Conservation (phyloP, 1,284 basidiomycete genomes). For the Amylostereum chailletii region DNA sequence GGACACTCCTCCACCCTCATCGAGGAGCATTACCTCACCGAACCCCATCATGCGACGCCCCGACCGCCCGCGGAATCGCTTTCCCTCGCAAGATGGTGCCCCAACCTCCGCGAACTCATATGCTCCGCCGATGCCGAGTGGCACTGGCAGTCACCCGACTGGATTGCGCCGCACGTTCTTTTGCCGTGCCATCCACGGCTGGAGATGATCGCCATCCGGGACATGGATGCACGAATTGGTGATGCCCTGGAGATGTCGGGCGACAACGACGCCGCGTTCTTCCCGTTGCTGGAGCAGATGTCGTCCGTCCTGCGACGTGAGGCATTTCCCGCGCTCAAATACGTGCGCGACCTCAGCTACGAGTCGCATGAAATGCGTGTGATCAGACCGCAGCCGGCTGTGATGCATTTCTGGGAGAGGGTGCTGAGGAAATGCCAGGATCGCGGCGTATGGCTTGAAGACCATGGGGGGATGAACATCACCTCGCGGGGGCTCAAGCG, state of each 20-base stretch:
- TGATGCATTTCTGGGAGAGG: slow-evolving; percentile 41
- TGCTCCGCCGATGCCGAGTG: slow-evolving; percentile 69
- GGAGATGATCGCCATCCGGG: slow-evolving; percentile 61
- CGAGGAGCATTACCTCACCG: slow-evolving; percentile 52
- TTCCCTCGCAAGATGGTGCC: slow-evolving; percentile 53
- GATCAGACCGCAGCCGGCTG: slow-evolving; percentile 19
- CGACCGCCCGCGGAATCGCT: slow-evolving; percentile 22
- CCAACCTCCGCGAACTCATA: slow-evolving; percentile 57
- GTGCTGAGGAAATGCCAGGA: slow-evolving; percentile 38
- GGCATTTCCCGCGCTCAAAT: slow-evolving; percentile 54
- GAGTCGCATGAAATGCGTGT: slow-evolving; percentile 24
- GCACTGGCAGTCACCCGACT: slow-evolving; percentile 71
- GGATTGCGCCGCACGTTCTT: slow-evolving; percentile 70
- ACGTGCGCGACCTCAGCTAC: slow-evolving; percentile 49
- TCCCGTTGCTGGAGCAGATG: slow-evolving; percentile 57
- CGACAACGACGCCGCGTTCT: slow-evolving; percentile 40
- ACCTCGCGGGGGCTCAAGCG: slow-evolving; percentile 21
- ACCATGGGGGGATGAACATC: slow-evolving; percentile 35
- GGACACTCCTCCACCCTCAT: slow-evolving; percentile 60
- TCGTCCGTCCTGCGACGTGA: slow-evolving; percentile 43
- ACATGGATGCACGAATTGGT: slow-evolving; percentile 53
- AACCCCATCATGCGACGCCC: slow-evolving; percentile 25
- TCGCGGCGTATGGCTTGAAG: slow-evolving; percentile 47
- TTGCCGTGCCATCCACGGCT: slow-evolving; percentile 53
- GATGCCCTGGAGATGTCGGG: slow-evolving; percentile 26